phyloP scores from a whole-genome alignment of 192 early-diverging fungal genomes.

The Backusella luteola region DNA sequence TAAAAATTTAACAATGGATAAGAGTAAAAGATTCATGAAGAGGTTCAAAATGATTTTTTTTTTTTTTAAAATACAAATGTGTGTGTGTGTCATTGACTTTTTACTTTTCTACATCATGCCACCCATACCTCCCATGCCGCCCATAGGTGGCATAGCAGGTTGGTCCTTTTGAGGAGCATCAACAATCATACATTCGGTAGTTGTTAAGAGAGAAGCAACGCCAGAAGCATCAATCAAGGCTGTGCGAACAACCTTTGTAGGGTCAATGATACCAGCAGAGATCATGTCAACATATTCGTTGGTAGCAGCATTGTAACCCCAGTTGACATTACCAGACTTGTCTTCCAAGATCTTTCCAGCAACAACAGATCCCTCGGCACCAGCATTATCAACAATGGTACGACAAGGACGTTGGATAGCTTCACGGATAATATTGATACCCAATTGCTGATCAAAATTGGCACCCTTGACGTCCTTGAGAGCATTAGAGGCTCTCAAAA shows the following conservation, averaged over 20 bases:
- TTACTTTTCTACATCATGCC: conserved; percentile 11
- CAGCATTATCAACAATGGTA: conserved; percentile 96
- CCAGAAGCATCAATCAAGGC: conserved; percentile 94
- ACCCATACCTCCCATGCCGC: conserved; percentile 41
- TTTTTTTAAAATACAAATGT: conserved; percentile 7
- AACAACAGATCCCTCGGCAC: conserved; percentile 93
- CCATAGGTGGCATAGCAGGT: conserved; percentile 66
- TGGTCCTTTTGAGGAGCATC: conserved; percentile 79
- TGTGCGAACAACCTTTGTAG: conserved; percentile 98
- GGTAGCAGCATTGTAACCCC: conserved; percentile 89
- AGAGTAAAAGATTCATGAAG: neutral
- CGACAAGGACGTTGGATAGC: conserved; percentile 92
- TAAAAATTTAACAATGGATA: neutral
- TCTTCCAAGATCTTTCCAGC: conserved; percentile 92
- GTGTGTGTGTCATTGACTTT: neutral
- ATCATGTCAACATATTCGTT: conserved; percentile 96
- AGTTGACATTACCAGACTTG: conserved; percentile 76
- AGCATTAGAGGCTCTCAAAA: conserved; percentile 87
- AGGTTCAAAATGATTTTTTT: neutral
- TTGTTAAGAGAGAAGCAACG: conserved; percentile 95
- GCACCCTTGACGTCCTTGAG: conserved; percentile 78
- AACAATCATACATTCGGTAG: conserved; percentile 96
- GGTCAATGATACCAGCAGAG: conserved; percentile 93
- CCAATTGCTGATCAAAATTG: conserved; percentile 99
- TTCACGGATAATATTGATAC: conserved; percentile 92